phyloP scores from a whole-genome alignment of 495 filamentous ascomycete species.

The Articulospora tetracladia region DNA sequence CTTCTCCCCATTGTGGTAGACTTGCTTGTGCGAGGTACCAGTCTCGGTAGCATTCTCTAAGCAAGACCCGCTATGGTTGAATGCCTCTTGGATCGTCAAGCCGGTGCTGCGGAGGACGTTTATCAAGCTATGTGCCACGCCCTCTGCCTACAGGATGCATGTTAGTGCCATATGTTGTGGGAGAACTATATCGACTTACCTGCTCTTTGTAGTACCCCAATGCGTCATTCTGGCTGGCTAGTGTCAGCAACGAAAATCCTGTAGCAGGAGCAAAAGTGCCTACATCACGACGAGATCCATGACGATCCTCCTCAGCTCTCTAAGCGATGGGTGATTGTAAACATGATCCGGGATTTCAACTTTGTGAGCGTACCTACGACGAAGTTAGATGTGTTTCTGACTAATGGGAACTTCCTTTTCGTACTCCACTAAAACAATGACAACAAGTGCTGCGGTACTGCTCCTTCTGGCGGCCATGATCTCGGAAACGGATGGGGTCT shows the following conservation, averaged over 20 bases:
- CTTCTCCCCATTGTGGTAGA: not conserved
- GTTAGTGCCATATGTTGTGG: not conserved
- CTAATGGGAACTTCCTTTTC: too few species aligned
- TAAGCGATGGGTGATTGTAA: not conserved
- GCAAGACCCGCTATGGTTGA: not conserved
- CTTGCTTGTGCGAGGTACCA: constrained; percentile 3
- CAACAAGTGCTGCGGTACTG: not conserved
- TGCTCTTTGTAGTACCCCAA: constrained; percentile 1
- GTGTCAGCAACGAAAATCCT: not conserved
- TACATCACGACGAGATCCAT: not conserved
- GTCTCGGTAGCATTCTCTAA: constrained; percentile 2
- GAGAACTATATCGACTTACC: not conserved
- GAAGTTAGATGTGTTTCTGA: too few species aligned
- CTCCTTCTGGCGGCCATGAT: not conserved
- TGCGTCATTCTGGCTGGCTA: not conserved
- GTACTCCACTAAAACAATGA: constrained; percentile 1
- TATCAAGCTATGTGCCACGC: not conserved
- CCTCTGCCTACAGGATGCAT: not conserved
- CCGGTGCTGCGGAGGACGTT: not conserved
- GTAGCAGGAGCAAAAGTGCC: not conserved
- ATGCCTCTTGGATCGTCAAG: not conserved
- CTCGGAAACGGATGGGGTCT: not conserved
- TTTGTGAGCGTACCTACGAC: not conserved
- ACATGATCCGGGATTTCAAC: not conserved
- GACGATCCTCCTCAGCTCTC: not conserved